Evolutionary conservation across 1,284 basidiomycete genomes (phyloP), one percentile per base, ranked within the genome.

Genomic region (Hemileia vastatrix): DNA sequence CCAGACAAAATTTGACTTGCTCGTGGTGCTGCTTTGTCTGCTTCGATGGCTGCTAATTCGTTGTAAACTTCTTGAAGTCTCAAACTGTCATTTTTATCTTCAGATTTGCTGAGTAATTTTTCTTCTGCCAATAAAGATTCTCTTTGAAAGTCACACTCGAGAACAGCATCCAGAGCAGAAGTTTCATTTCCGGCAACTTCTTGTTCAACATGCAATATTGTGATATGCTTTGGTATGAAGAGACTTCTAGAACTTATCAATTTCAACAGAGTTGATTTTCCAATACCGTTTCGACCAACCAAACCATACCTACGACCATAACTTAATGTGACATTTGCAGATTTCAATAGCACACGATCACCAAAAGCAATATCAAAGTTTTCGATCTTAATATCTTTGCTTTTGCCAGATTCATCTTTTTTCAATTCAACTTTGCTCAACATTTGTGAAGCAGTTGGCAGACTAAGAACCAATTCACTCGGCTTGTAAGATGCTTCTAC

Each of bases 191-290:
- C 95, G 58, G 88, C 50, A 65, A 88, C 88, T 78, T 98, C 95
- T 79, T 98, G 95, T 76, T 98, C 95, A 65, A 98, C 94, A 73
- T 97, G 94, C 27, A 98, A 81, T 66, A 98, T 93, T 1, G 90
- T 92, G 72, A 98, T 94, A 75, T 96, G 88, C 0, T n/a, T n/a
- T n/a, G n/a, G n/a, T n/a, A n/a, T n/a, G n/a, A n/a, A n/a, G n/a
- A n/a, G n/a, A n/a, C 82, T 93, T 95, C 92, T 92, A 96, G 79
- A 89, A 86, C 80, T 93, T 89, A 82, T 92, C 92, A 69, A 83
- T 82, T 95, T 97, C 83, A 98, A 91, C 77, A 98, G 86, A 47
- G 95, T 98, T 57, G 91, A 95, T 81, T 95, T 96, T 73, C 92
- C 92, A 72, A 91, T 92, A 80, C 92, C 92, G 81, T 96, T 96